Conservation (phyloP, 768 basidiomycete genomes). For the Leccinellum albellum region DNA sequence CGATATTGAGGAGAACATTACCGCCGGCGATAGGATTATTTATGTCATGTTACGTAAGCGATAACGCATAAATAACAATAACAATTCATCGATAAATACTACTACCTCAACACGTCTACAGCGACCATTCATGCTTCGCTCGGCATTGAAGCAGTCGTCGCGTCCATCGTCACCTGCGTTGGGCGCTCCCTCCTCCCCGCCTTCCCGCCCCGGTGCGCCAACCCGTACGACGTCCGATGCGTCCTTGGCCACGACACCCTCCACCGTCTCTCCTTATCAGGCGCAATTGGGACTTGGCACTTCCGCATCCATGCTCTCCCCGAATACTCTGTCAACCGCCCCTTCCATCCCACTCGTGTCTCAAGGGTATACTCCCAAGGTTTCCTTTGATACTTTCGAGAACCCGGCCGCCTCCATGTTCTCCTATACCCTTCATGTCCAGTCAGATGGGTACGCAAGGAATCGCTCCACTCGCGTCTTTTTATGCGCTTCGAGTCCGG, state of each 20-base stretch:
- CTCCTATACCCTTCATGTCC: slow-evolving; percentile 81
- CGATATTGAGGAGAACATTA: background rate
- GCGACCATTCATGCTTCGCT: slow-evolving; percentile 39
- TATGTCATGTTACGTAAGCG: background rate
- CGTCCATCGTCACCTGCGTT: slow-evolving; percentile 20
- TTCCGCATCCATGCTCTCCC: slow-evolving; percentile 16
- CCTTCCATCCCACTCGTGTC: slow-evolving; percentile 19
- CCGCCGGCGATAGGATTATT: background rate
- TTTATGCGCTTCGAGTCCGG: slow-evolving; percentile 82
- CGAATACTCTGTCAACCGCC: slow-evolving; percentile 14
- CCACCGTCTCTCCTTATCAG: slow-evolving; percentile 21
- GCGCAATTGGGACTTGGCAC: slow-evolving; percentile 10
- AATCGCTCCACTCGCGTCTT: slow-evolving; percentile 80
- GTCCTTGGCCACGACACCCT: slow-evolving; percentile 14
- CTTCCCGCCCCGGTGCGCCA: slow-evolving; percentile 13
- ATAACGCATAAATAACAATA: background rate
- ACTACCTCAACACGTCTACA: slow-evolving; percentile 5
- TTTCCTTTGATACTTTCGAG: slow-evolving; percentile 87
- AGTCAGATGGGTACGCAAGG: slow-evolving; percentile 76
- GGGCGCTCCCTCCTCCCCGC: slow-evolving; percentile 23
- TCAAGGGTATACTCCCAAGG: slow-evolving; percentile 40
- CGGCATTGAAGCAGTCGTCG: slow-evolving; percentile 50
- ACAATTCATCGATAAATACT: background rate
- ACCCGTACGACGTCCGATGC: slow-evolving; percentile 15
- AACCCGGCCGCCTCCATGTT: slow-evolving; percentile 80